phyloP scores from a whole-genome alignment of 306 rosid species.

The cucumber (Cucumis sativus) region DNA sequence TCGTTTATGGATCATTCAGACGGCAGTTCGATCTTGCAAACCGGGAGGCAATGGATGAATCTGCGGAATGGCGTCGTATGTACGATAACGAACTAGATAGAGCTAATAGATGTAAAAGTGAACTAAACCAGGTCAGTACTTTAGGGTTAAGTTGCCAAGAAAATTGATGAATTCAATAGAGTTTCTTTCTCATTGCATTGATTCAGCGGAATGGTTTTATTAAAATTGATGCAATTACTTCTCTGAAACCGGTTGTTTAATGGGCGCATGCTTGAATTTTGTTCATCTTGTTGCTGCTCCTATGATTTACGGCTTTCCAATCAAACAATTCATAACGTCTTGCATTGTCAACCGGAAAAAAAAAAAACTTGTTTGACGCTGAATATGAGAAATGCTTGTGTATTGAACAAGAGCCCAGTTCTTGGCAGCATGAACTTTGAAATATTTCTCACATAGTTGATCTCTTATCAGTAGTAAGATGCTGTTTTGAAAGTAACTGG shows the following conservation, averaged over 20 bases:
- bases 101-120: conserved; percentile 30
- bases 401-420: neutral
- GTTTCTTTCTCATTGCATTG: neutral
- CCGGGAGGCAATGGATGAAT: conserved; percentile 79
- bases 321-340: neutral
- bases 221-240: neutral
- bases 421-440: neutral
- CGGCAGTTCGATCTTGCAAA: conserved; percentile 66
- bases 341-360: neutral
- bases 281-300: neutral
- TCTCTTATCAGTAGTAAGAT: neutral
- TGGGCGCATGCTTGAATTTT: neutral
- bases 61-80: conserved; percentile 88
- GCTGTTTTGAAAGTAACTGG: neutral
- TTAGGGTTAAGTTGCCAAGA: neutral
- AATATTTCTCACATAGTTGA: neutral
- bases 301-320: neutral
- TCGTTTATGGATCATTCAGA: conserved; percentile 19
- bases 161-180: neutral
- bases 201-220: neutral
- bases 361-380: neutral
- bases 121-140: conserved; percentile 47
- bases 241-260: neutral
- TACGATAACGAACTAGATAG: conserved; percentile 51
- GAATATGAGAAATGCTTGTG: neutral